A percentile compares a stretch with the other conserved stretches of the same genome.
phyloP scores from a whole-genome alignment of 2,329 filamentous ascomycete genomes.

The Dactylonectria estremocensis region DNA sequence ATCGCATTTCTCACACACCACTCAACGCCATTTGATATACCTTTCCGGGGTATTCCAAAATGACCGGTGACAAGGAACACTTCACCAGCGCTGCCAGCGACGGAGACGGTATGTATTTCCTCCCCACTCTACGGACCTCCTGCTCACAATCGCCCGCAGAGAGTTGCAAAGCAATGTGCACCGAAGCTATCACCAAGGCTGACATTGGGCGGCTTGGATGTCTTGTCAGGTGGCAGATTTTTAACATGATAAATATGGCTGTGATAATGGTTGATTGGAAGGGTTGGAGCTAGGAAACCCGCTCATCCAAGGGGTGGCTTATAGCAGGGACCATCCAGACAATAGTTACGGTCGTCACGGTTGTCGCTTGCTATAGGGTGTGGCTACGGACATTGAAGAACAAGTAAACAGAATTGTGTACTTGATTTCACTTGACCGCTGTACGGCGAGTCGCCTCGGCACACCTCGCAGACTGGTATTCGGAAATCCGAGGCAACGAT shows the following conservation, averaged over 20 bases:
- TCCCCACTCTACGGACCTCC: not conserved
- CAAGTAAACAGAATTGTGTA: not conserved
- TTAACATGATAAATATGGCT: constrained; percentile 8
- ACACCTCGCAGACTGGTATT: no score
- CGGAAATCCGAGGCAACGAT: no score
- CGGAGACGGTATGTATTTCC: not conserved
- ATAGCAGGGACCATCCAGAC: constrained; percentile 2
- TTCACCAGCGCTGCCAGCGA: not conserved
- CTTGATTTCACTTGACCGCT: no score
- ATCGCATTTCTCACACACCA: not conserved
- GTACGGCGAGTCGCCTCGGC: no score
- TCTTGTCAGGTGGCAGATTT: not conserved
- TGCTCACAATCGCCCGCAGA: not conserved
- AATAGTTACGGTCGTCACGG: not conserved
- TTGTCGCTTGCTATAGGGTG: not conserved
- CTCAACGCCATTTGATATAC: not conserved
- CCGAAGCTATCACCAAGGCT: not conserved
- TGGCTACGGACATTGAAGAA: constrained; percentile 1
- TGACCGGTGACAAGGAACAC: not conserved
- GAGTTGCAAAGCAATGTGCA: not conserved
- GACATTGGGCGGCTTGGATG: not conserved
- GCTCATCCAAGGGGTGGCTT: not conserved
- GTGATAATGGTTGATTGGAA: constrained; percentile 2
- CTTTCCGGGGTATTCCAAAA: not conserved
- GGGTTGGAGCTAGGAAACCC: not conserved